These are phyloP conservation scores for Triglochin maritima DNA, from an alignment of 106 monocot genomes.

Conservation along the genomic window DNA sequence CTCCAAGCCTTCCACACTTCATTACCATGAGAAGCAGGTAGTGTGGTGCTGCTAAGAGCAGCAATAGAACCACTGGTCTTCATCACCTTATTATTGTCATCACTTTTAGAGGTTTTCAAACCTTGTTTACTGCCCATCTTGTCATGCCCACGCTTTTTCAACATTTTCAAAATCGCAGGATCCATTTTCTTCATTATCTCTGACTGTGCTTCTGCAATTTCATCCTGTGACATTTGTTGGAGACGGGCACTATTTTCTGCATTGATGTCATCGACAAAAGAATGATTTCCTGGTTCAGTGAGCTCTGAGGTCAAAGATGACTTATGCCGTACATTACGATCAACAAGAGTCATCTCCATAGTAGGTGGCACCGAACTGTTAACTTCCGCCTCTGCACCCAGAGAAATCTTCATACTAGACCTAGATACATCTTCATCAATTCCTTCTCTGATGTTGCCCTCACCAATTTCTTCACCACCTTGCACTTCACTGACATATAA, in stretches of 20 bases:
- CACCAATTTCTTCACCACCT: not conserved
- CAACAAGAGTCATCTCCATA: not conserved
- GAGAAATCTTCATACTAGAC: not conserved
- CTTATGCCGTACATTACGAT: not conserved
- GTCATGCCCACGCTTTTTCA: constrained; percentile 52
- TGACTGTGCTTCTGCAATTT: constrained; percentile 71
- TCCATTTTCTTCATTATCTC: constrained; percentile 82
- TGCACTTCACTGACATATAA: not conserved
- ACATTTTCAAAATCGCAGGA: constrained; percentile 51
- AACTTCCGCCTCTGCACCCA: not conserved
- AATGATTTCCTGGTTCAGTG: not conserved
- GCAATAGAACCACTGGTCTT: not conserved
- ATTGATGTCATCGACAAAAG: constrained; percentile 52
- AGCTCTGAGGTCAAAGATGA: not conserved
- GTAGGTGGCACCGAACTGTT: not conserved
- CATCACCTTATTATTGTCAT: constrained; percentile 2
- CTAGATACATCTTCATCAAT: not conserved
- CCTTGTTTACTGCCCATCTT: constrained; percentile 28
- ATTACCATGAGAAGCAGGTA: constrained; percentile 17
- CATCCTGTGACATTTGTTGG: constrained; percentile 54
- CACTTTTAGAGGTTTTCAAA: not conserved
- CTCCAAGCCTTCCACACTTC: constrained; percentile 71
- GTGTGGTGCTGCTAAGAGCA: constrained; percentile 10
- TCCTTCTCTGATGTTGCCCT: not conserved
- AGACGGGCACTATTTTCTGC: constrained; percentile 59